phyloP scores from a whole-genome alignment of 768 basidiomycete genomes.

The Lentinula guzmanii region DNA sequence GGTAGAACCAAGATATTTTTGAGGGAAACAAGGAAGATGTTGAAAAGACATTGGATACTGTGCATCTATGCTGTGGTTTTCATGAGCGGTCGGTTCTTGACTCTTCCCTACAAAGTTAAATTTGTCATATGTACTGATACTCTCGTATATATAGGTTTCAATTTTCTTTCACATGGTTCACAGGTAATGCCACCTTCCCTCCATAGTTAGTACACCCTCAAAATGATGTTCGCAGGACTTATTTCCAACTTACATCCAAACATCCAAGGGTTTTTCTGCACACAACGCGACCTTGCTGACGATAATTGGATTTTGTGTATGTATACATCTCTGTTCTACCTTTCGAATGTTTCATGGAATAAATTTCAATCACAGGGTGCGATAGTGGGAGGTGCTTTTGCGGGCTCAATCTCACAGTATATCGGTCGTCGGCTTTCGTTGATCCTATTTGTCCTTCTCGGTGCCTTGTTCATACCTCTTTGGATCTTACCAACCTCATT shows the following conservation, averaged over 20 bases:
- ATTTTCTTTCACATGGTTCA: constrained; percentile 51
- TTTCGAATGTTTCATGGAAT: not conserved
- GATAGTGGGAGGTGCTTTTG: constrained; percentile 45
- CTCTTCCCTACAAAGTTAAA: not conserved
- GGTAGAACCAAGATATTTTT: constrained; percentile 48
- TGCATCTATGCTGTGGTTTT: constrained; percentile 57
- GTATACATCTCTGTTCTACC: constrained; percentile 16
- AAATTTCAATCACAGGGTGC: not conserved
- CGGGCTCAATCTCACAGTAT: constrained; percentile 49
- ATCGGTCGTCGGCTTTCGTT: constrained; percentile 59
- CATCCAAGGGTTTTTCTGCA: constrained; percentile 51
- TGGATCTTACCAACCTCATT: constrained; percentile 63
- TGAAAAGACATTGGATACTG: constrained; percentile 54
- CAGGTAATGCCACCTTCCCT: constrained; percentile 24
- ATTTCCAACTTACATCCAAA: constrained; percentile 73
- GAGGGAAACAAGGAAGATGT: constrained; percentile 46
- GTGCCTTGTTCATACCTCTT: constrained; percentile 47
- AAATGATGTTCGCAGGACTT: constrained; percentile 39
- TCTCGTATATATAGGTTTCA: constrained; percentile 31
- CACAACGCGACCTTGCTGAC: constrained; percentile 65
- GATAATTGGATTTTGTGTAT: constrained; percentile 69
- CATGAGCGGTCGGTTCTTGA: constrained; percentile 32
- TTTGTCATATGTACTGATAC: not conserved
- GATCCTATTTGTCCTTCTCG: constrained; percentile 36
- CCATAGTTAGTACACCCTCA: constrained; percentile 14